phyloP scores from a whole-genome alignment of 306 rosid genomes.

The Crotalaria pallida region DNA sequence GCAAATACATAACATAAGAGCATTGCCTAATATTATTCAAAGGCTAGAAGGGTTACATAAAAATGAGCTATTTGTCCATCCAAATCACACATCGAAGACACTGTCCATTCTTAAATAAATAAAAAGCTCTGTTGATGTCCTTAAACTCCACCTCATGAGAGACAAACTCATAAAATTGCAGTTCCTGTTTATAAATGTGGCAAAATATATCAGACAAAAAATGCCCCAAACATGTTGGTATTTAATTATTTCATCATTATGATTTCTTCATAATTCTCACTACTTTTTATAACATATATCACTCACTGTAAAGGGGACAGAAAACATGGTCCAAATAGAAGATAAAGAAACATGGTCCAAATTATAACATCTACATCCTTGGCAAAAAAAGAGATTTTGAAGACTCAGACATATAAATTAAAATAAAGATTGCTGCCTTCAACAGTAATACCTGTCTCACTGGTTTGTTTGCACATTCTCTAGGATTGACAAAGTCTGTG shows the following conservation, averaged over 20 bases:
- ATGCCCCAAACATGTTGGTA: neutral
- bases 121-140: constrained; percentile 76
- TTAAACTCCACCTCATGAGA: constrained; percentile 62
- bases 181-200: constrained; percentile 40
- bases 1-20: neutral
- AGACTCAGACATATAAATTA: neutral
- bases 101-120: constrained; percentile 54
- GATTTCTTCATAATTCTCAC: neutral
- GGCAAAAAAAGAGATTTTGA: neutral
- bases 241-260: neutral
- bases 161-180: constrained; percentile 66
- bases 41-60: neutral
- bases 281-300: neutral
- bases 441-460: constrained; percentile 55
- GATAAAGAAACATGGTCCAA: too few species aligned
- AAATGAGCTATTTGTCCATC: constrained; percentile 47
- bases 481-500: constrained; percentile 54
- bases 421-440: neutral
- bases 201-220: neutral
- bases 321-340: neutral
- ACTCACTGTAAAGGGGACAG: too few species aligned
- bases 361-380: neutral
- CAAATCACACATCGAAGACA: constrained; percentile 66
- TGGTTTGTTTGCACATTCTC: constrained; percentile 45
- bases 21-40: neutral